Evolutionary conservation across 352 stramenopile genomes (phyloP), one percentile per base, ranked within the genome.

Genomic region (Pythium rishiriense): DNA sequence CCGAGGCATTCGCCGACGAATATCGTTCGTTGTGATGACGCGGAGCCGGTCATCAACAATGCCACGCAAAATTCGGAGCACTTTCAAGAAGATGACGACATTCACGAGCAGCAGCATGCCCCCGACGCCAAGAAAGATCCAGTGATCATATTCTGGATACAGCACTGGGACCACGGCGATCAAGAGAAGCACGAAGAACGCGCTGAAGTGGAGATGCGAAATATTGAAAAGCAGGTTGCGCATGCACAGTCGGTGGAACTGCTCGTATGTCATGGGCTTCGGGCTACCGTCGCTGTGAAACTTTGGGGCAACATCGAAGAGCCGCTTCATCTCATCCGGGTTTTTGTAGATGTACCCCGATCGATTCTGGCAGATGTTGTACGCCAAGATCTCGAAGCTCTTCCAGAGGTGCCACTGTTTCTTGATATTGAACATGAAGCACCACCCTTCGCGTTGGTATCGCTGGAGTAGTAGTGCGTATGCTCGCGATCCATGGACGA

Each of bases 311-410:
- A 91, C 74, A 10, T 74, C 79, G 70, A 95, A 95, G 21, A 96
- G 74, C 17, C 87, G 72, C 56, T 91, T 70, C 87, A 96, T 94
- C 59, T 94, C 87, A 3, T 59, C 25, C 3, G 87, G 85, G 60
- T 96, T 96, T 70, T 96, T 96, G 81, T 96, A 96, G 46, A 96
- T 86, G 57, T 96, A 96, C 12, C 85, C 83, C 3, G 81, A 92
- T 3, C 87, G 79, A 57, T 96, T 76, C 67, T 96, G 83, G 59
- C 87, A 96, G 60, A 96, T 90, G 54, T 96, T 96, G 76, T 92
- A 94, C 52, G 87, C 87, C 10, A 96, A 69, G 52, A 96, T 81
- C 68, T 96, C 87, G 42, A 96, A 92, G 53, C 83, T 92, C 59
- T 93, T 96, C 83, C 84, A 96, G 7, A 94, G 68, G 24, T 90